Conservation (phyloP, 805 yeast genomes). For the Grigorovia yakushimaensis region DNA sequence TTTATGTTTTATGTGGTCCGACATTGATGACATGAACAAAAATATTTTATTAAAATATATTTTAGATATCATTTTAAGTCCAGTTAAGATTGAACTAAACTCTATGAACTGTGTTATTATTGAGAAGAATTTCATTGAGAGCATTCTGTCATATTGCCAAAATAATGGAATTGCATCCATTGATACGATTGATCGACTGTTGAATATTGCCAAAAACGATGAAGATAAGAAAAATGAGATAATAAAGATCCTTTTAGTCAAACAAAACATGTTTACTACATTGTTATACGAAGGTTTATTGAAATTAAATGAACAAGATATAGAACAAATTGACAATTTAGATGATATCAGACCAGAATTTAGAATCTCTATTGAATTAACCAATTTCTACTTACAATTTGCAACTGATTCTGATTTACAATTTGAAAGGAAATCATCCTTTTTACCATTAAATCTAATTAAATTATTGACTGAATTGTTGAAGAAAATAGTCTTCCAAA, state of each 20-base stretch:
- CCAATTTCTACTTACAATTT: slow-evolving; percentile 18
- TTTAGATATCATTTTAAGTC: not conserved
- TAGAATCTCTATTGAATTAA: slow-evolving; percentile 12
- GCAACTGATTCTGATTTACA: slow-evolving; percentile 24
- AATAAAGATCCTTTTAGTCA: slow-evolving; percentile 1
- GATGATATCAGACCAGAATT: slow-evolving; percentile 1
- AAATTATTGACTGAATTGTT: slow-evolving; percentile 11
- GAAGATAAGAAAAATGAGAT: slow-evolving; percentile 3
- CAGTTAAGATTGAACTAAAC: not conserved
- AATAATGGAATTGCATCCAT: not conserved
- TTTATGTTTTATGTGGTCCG: slow-evolving; percentile 1
- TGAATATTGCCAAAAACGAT: not conserved
- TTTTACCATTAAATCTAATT: slow-evolving; percentile 12
- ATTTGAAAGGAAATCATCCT: slow-evolving; percentile 7
- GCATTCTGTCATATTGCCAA: not conserved
- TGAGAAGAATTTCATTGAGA: not conserved
- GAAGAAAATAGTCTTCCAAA: slow-evolving; percentile 15
- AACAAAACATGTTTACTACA: not conserved
- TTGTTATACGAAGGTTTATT: slow-evolving; percentile 1
- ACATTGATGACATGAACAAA: not conserved
- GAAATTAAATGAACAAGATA: not conserved
- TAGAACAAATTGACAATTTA: not conserved
- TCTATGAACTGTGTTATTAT: not conserved
- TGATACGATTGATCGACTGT: not conserved
- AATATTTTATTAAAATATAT: not conserved